Base-by-base conservation (phyloP, 2,329 filamentous ascomycete genomes). In the Aspergillus fructus region DNA sequence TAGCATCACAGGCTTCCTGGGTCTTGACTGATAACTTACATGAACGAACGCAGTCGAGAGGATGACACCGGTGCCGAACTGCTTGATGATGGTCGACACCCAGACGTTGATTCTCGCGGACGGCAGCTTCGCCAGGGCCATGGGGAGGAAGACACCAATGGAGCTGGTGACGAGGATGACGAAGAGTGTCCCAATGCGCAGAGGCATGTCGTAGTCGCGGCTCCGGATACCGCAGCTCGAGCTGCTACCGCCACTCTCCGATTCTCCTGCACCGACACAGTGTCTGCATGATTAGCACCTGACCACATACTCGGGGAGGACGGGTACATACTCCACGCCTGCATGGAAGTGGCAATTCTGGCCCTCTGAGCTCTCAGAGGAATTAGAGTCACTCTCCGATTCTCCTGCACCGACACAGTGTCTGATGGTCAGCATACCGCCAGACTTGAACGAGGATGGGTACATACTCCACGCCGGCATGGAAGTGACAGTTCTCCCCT, bases 161-260 rank as follows among this genome's bases (percentile, higher is more conserved):
- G 81, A 79, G 64, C 88, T 89, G 2, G 89, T 89, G 0, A 78
- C 81, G 1, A 92, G 78, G 46, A 92, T 85, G 34, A 86, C 88
- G 66, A 92, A 92, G 19, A 92, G 74, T 0, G 90, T 81, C 1
- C 89, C 89, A 50, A 91, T 80, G 8, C 89, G 83, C 3, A 92
- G 78, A 1, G 79, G 79, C 19, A 91, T 78, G 64, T 92, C 84
- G 75, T 91, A 92, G 33, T 84, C 76, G 50, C 88, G 75, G 37
- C 77, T 71, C 9, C 68, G 71, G 11, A 74, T 75, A 1, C 78
- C 76, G 67, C 86, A 89, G 21, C 66, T 75, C 3, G 63, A 27
- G 3, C 60, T 58, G 23, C 65, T 65, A 7, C 70, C 68, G 30
- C 49, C 54, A 23, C 70, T 68, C 60, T 79, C 79, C 40, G 73